phyloP scores from a whole-genome alignment of 1,139 yeast genomes.

The Taphrina deformans region DNA sequence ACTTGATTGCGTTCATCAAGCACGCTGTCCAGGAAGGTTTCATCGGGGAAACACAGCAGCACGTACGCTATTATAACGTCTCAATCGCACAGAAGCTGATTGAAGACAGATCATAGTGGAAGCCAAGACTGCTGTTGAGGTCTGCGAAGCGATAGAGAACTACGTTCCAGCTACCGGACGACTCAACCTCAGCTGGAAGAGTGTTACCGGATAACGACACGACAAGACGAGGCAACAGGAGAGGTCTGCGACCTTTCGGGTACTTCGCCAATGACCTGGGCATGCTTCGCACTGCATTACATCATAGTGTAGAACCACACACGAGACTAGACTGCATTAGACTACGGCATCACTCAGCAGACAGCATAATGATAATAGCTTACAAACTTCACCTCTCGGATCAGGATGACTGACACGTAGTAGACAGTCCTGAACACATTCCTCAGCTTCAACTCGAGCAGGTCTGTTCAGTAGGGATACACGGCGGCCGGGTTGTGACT shows the following conservation, averaged over 20 bases:
- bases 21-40: conserved; percentile 57
- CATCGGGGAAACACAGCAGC: conserved; percentile 65
- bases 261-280: background rate
- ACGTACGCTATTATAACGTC: conserved; percentile 42
- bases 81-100: background rate
- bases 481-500: too few species aligned
- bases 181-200: conserved; percentile 67
- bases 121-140: conserved; percentile 61
- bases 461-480: too few species aligned
- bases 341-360: background rate
- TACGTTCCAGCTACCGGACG: conserved; percentile 74
- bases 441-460: too few species aligned
- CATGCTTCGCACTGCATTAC: background rate
- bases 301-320: background rate
- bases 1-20: conserved; percentile 58
- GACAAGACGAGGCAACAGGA: background rate
- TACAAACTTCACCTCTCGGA: background rate
- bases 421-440: too few species aligned
- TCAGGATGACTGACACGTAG: background rate
- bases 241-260: background rate
- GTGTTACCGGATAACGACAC: background rate
- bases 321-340: background rate
- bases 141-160: conserved; percentile 58
- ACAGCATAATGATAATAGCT: background rate
- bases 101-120: conserved; percentile 54